Conservation (phyloP, 2,329 filamentous ascomycete species). For the Monosporascus sp. region DNA sequence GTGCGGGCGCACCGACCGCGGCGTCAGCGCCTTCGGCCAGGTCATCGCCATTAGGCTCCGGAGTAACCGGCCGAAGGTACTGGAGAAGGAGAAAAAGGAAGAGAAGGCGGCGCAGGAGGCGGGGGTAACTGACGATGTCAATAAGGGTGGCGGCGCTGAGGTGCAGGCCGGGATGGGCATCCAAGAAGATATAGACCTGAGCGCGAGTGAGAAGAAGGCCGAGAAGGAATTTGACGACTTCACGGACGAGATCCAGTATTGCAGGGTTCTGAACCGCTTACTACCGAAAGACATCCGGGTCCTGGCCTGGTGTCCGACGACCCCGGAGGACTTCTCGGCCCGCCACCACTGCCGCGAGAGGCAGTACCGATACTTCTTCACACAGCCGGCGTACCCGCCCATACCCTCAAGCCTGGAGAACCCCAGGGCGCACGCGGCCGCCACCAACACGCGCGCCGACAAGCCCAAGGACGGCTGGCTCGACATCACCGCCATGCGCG, state of each 20-base stretch:
- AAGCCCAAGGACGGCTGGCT: conserved; percentile 66
- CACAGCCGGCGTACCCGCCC: conserved; percentile 79
- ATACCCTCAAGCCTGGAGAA: conserved; percentile 50
- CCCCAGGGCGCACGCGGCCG: conserved; percentile 22
- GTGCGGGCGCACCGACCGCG: conserved; percentile 86
- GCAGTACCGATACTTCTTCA: conserved; percentile 96
- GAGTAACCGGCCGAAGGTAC: conserved; percentile 58
- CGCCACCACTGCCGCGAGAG: conserved; percentile 89
- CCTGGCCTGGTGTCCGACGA: conserved; percentile 86
- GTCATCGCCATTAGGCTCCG: conserved; percentile 80
- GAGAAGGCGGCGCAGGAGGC: conserved; percentile 10
- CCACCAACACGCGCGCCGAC: conserved; percentile 8
- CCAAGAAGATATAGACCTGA: background rate
- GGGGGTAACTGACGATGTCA: conserved; percentile 2
- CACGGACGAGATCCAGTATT: conserved; percentile 78
- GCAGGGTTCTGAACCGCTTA: conserved; percentile 76
- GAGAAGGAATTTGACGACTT: conserved; percentile 55
- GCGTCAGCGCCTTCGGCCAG: conserved; percentile 95
- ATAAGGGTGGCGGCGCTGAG: conserved; percentile 8
- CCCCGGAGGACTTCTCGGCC: conserved; percentile 76
- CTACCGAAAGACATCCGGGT: conserved; percentile 86
- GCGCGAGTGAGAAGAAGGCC: conserved; percentile 7
- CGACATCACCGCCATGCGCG: conserved; percentile 79
- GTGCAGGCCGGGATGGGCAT: conserved; percentile 4
- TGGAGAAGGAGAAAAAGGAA: conserved; percentile 15